Conservation (phyloP, 495 filamentous ascomycete species). For the Talaromyces proteolyticus region DNA sequence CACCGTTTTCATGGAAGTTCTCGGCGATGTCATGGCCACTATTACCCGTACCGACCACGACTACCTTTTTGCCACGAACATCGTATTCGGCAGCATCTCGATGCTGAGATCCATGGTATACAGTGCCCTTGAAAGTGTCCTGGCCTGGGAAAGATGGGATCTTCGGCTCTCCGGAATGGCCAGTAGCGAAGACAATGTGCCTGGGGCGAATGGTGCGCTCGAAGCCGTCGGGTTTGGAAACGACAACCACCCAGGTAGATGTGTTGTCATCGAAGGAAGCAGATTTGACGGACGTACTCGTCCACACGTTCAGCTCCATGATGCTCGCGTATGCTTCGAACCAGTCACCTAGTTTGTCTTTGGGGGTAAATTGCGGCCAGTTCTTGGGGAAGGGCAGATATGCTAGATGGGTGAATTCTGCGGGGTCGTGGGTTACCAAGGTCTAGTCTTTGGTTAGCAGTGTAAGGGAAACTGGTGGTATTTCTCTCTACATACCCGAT, state of each 20-base stretch:
- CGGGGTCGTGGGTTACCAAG: slow-evolving; percentile 63
- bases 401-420: slow-evolving; percentile 70
- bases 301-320: slow-evolving; percentile 76
- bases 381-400: slow-evolving; percentile 64
- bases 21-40: slow-evolving; percentile 82
- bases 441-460: slow-evolving; percentile 13
- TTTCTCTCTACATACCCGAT: slow-evolving; percentile 21
- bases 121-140: slow-evolving; percentile 37
- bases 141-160: slow-evolving; percentile 41
- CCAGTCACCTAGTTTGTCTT: slow-evolving; percentile 76
- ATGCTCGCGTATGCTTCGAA: slow-evolving; percentile 66
- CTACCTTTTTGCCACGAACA: slow-evolving; percentile 55
- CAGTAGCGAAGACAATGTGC: slow-evolving; percentile 45
- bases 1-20: slow-evolving; percentile 72
- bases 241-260: slow-evolving; percentile 52
- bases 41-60: slow-evolving; percentile 81
- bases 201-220: slow-evolving; percentile 34
- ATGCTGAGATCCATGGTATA: slow-evolving; percentile 40
- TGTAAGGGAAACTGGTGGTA: not conserved
- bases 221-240: slow-evolving; percentile 41
- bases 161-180: slow-evolving; percentile 43
- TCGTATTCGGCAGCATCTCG: slow-evolving; percentile 26
- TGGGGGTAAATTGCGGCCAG: slow-evolving; percentile 68
- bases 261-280: slow-evolving; percentile 47
- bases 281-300: slow-evolving; percentile 41